Base-by-base conservation (phyloP, 2,329 filamentous ascomycete species). In the Apiospora aurea region DNA sequence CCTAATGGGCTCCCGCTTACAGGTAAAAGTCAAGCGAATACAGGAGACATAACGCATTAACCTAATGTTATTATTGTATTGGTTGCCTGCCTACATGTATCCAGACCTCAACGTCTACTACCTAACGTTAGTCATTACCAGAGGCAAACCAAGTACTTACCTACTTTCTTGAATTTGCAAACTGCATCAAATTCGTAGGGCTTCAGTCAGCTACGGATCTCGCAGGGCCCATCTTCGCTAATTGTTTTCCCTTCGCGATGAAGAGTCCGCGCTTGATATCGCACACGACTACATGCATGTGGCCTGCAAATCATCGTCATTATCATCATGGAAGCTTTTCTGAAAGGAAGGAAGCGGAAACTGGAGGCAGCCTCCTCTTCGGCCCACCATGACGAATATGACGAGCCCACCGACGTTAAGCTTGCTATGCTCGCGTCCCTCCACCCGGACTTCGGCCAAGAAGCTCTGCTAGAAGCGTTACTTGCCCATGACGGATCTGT, bases 401-500 rank as follows among this genome's bases (percentile, higher is more conserved):
- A 95, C 21, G 93, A 97, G 67, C 91, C 93, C 1, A 99, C 96
- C 0, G 96, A 98, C 74, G 86, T 97, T 77, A 98, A 98, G 79
- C 84, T 99, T 18, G 95, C 95, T 1, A 85, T 97, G 1, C 84
- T 99, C 3, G 89, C 92, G 2, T 98, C 96, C 0, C 83, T 98
- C 0, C 88, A 95, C 75, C 90, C 93, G 0, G 79, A 85, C 0
- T 75, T 91, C 4, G 86, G 90, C 10, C 90, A 93, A 67, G 89
- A 92, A 47, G 85, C 87, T 0, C 85, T 98, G 0, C 87, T 99
- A 0, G 96, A 98, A 75, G 84, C 94, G 7, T 86, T 98, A 0
- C 85, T 97, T 0, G 91, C 90, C 0, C 91, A 93, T 73, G 89
- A 96, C 41, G 96, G 96, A 0, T 94, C 90, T 0, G 92, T 98